A percentile compares a stretch with the other conserved stretches of the same genome.
Conservation (phyloP, 495 filamentous ascomycete species). For the Annulohypoxylon maeteangense region DNA sequence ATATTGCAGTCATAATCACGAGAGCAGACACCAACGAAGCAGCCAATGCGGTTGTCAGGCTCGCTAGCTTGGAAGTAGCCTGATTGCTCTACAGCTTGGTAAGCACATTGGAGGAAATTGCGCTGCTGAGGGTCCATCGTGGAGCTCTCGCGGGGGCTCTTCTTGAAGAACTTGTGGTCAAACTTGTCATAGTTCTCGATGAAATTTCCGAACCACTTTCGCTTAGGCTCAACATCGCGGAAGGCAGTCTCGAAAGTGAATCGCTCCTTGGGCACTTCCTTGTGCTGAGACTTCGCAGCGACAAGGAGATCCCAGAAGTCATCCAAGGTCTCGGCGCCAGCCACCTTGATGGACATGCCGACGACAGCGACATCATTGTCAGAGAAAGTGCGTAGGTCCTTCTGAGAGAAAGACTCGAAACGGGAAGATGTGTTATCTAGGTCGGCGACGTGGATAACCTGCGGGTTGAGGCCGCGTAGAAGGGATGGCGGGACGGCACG, state of each 20-base stretch:
- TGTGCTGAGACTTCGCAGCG: slow-evolving; percentile 38
- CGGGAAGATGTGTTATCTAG: slow-evolving; percentile 19
- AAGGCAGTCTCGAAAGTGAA: slow-evolving; percentile 32
- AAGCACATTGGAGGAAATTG: slow-evolving; percentile 56
- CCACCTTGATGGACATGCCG: slow-evolving; percentile 57
- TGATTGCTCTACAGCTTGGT: slow-evolving; percentile 60
- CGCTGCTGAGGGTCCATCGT: slow-evolving; percentile 62
- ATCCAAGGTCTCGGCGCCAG: slow-evolving; percentile 53
- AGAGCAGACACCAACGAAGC: slow-evolving; percentile 46
- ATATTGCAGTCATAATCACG: slow-evolving; percentile 50
- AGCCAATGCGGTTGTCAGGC: slow-evolving; percentile 42
- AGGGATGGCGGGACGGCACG: slow-evolving; percentile 35
- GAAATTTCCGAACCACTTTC: slow-evolving; percentile 49
- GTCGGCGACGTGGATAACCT: slow-evolving; percentile 32
- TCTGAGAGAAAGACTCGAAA: slow-evolving; percentile 19
- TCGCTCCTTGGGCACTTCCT: slow-evolving; percentile 35
- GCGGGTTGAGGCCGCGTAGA: slow-evolving; percentile 27
- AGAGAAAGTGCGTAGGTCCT: slow-evolving; percentile 21
- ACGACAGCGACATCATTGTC: slow-evolving; percentile 54
- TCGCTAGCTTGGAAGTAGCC: slow-evolving; percentile 35
- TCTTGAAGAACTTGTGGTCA: slow-evolving; percentile 65
- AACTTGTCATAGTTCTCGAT: slow-evolving; percentile 48
- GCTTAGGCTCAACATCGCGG: slow-evolving; percentile 32
- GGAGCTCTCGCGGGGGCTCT: slow-evolving; percentile 54
- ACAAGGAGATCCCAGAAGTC: slow-evolving; percentile 55